A percentile compares a stretch with the other conserved stretches of the same genome.
phyloP scores from a whole-genome alignment of 2,329 filamentous ascomycete genomes.

The Xylaria sp. region DNA sequence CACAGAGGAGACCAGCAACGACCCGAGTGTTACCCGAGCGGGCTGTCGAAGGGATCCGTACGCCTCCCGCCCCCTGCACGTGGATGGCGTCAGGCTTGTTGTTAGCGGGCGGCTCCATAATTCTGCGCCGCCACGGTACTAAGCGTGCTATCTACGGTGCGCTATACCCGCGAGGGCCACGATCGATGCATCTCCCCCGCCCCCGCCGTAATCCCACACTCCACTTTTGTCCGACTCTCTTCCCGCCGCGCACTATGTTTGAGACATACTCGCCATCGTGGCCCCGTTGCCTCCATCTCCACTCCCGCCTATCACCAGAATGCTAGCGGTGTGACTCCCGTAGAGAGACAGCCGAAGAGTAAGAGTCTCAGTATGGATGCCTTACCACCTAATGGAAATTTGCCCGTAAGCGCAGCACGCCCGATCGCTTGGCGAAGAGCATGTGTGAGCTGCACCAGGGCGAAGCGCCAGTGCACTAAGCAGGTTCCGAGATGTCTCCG shows the following conservation, averaged over 20 bases:
- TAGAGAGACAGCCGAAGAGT: neutral
- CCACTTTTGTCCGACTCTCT: conserved; percentile 31
- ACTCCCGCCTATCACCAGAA: neutral
- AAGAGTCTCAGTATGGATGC: conserved; percentile 19
- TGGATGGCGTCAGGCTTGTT: conserved; percentile 11
- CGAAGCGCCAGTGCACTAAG: conserved; percentile 48
- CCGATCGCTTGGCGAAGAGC: conserved; percentile 39
- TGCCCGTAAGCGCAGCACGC: neutral
- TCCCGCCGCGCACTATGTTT: conserved; percentile 9
- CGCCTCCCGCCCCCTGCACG: conserved; percentile 1
- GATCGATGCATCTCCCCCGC: neutral
- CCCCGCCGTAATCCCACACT: conserved; percentile 11
- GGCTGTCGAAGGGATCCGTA: neutral
- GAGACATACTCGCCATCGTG: neutral
- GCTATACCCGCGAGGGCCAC: neutral
- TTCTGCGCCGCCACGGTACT: too few species aligned
- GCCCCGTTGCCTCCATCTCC: neutral
- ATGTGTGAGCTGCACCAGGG: conserved; percentile 44
- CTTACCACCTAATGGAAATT: neutral
- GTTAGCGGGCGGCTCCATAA: conserved; percentile 7
- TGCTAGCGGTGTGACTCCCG: neutral
- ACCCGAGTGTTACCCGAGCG: conserved; percentile 5
- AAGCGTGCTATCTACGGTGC: too few species aligned
- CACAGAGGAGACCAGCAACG: neutral
- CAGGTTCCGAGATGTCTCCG: conserved; percentile 42